Conservation (phyloP, 495 filamentous ascomycete genomes). For the Jackrogersella minutella region DNA sequence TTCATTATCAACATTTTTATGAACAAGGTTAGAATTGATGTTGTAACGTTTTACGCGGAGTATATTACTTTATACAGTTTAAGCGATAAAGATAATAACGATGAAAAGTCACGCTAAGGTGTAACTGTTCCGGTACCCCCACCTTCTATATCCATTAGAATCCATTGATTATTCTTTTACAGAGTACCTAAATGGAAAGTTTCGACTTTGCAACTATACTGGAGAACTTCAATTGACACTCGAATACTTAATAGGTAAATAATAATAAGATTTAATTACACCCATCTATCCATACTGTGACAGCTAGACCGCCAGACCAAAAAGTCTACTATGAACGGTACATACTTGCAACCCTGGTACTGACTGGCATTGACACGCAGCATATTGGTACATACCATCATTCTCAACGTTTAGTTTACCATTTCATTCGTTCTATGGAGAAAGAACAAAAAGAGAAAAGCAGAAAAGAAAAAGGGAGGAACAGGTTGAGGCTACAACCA, state of each 20-base stretch:
- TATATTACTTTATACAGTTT: slow-evolving; percentile 23
- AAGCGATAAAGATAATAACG: slow-evolving; percentile 22
- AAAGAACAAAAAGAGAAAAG: not conserved
- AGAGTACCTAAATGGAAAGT: no score
- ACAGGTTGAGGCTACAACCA: not conserved
- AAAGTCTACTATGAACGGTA: no score
- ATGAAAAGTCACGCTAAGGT: slow-evolving; percentile 11
- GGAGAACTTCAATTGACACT: not conserved
- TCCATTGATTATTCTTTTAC: no score
- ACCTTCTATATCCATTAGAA: not conserved
- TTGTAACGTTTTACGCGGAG: slow-evolving; percentile 20
- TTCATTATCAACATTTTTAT: slow-evolving; percentile 25
- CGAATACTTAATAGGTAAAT: not conserved
- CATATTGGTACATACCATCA: slow-evolving; percentile 27
- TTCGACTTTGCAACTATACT: not conserved
- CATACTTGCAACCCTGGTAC: not conserved
- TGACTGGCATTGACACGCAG: slow-evolving; percentile 18
- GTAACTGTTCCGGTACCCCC: slow-evolving; percentile 14
- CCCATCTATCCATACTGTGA: slow-evolving; percentile 1
- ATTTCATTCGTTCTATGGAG: slow-evolving; percentile 8
- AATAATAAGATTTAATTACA: not conserved
- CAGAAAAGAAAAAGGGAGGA: slow-evolving; percentile 8
- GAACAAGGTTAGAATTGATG: slow-evolving; percentile 23
- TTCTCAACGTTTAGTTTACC: slow-evolving; percentile 6
- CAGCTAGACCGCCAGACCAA: slow-evolving; percentile 29